Evolutionary conservation across 2,329 filamentous ascomycete species (phyloP).

Genomic region (Fusarium denticulatum): DNA sequence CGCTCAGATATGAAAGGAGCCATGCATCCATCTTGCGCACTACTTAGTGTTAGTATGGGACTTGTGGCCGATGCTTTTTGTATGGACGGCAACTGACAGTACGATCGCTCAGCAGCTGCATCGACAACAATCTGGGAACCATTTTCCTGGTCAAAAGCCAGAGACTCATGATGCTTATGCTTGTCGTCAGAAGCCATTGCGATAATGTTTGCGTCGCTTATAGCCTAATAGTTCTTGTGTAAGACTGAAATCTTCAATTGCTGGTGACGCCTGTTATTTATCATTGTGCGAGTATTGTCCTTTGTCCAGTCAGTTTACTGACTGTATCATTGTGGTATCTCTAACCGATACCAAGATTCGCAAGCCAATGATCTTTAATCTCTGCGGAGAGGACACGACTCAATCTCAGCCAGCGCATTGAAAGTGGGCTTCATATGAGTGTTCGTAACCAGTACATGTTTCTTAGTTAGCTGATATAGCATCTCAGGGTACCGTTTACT

Average conservation of each 20-base stretch:
- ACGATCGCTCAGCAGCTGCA: background rate
- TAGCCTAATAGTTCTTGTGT: background rate
- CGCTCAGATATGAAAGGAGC: background rate
- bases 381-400: background rate
- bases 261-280: background rate
- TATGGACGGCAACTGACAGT: background rate
- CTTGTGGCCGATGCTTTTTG: fast-evolving
- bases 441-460: background rate
- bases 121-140: background rate
- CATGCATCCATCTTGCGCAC: slow-evolving; percentile 8
- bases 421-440: background rate
- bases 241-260: no score
- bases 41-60: background rate
- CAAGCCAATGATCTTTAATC: background rate
- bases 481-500: background rate
- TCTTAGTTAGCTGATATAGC: background rate
- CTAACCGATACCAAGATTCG: background rate
- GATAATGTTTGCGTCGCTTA: background rate
- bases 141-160: background rate
- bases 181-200: background rate
- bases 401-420: background rate
- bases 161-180: background rate
- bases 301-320: background rate
- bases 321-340: background rate
- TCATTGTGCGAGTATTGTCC: background rate